Evolutionary conservation across 2,329 filamentous ascomycete species (phyloP).

Genomic region (Sclerotinia subarctica): DNA sequence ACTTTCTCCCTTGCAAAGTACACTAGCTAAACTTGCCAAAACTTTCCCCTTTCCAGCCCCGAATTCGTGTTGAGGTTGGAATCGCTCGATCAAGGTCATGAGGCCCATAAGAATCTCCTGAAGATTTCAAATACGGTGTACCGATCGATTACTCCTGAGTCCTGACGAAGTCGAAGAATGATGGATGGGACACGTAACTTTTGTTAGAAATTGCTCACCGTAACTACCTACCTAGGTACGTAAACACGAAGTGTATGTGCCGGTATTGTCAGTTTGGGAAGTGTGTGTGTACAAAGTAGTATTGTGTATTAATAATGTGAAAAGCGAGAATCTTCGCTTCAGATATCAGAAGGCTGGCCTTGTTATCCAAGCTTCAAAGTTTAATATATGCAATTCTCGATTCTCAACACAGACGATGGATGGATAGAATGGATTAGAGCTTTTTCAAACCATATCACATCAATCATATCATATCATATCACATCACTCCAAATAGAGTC

Average conservation of each 20-base stretch:
- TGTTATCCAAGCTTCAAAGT: not conserved
- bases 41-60: no score
- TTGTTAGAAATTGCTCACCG: not conserved
- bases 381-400: not conserved
- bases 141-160: not conserved
- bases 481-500: no score
- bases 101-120: not conserved
- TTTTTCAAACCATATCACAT: no score
- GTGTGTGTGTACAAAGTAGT: no score
- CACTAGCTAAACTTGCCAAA: no score
- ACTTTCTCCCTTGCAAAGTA: not conserved
- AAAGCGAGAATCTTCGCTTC: not conserved
- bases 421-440: not conserved
- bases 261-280: not conserved
- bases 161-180: not conserved
- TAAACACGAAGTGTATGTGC: not conserved
- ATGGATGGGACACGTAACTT: not conserved
- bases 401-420: not conserved
- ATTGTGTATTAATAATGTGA: not conserved
- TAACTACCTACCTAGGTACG: no score
- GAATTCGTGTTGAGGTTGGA: not conserved
- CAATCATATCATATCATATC: no score
- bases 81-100: not conserved
- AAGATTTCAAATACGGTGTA: not conserved
- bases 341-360: not conserved